Evolutionary conservation across 768 basidiomycete species (phyloP), one percentile per base, ranked within the genome.

Genomic region (Clavulina sp.): DNA sequence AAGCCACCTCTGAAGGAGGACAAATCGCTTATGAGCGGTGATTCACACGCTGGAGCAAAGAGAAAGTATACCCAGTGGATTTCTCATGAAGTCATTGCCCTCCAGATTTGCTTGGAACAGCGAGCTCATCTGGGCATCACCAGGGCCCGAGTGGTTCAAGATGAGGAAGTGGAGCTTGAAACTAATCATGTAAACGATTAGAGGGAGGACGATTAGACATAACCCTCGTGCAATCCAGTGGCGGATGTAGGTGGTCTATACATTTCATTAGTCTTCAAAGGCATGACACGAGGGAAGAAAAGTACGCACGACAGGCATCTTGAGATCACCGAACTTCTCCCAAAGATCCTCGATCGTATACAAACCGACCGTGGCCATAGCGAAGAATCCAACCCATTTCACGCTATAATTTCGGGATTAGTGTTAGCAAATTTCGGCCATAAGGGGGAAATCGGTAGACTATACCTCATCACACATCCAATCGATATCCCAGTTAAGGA

Each of bases 331-430:
- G 63, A 96, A 92, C 65, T 96, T 97, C 41, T 92, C 82, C 93
- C 93, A 99, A 5, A 99, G 76, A 60, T 99, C 95, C 65, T 97
- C 92, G 52, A 96, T 77, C 0, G 95, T 97, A 66, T 99, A 97
- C 1, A 95, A 65, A 24, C 95, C 95, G 34, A 97, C 89, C 48
- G 97, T 70, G 5, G 89, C 83, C 1, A 89, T 97, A 49, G 88
- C 87, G 63, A 99, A 99, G 7, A 95, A 70, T 33, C 95, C 95
- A 48, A 99, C 77, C 81, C 87, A 81, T 68, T 99, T 99, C 56
- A 99, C 82, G 58, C 92, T 95, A 2, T 4, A 7, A 33, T 30
- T 31, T 38, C 9, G 1, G 3, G 23, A 18, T 43, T 19, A 5
- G 33, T 30, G 2, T 52, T 34, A 46, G 43, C 56, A 30, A n/a